A percentile compares a stretch with the other conserved stretches of the same genome.
These are phyloP conservation scores for Umbilicus rupestris DNA, from an alignment of 164 flowering plant genomes.

Conservation along the genomic window DNA sequence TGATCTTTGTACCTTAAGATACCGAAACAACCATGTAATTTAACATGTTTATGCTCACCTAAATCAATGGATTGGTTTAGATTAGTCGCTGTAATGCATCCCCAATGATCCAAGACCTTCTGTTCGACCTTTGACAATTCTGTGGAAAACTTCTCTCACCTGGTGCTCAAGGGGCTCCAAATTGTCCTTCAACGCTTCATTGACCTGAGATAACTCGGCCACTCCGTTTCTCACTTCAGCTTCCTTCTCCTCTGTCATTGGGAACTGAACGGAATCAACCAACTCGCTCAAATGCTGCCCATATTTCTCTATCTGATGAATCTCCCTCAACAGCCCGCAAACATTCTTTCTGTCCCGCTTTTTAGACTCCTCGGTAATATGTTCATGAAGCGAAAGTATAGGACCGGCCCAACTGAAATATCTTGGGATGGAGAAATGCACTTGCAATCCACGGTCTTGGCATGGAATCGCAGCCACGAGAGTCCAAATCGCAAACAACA, in stretches of 20 bases:
- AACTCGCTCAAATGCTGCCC: conserved; percentile 45
- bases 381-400: conserved; percentile 53
- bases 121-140: conserved; percentile 65
- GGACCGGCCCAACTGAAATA: conserved; percentile 60
- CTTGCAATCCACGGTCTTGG: conserved; percentile 85
- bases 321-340: conserved; percentile 71
- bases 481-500: conserved; percentile 77
- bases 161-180: conserved; percentile 74
- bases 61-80: neutral
- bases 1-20: no score
- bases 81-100: conserved; percentile 27
- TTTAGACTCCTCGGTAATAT: conserved; percentile 75
- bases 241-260: conserved; percentile 53
- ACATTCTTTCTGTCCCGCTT: conserved; percentile 60
- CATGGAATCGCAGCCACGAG: conserved; percentile 95
- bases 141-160: conserved; percentile 81
- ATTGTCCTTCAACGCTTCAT: conserved; percentile 42
- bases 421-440: conserved; percentile 53
- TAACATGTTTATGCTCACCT: conserved; percentile 8
- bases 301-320: conserved; percentile 61
- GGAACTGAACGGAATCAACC: conserved; percentile 55
- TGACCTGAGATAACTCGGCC: conserved; percentile 37
- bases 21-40: neutral
- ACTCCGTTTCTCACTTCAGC: conserved; percentile 50
- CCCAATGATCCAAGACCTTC: conserved; percentile 66